Evolutionary conservation across 805 yeast species (phyloP).

Genomic region (Saturnispora quitensis): DNA sequence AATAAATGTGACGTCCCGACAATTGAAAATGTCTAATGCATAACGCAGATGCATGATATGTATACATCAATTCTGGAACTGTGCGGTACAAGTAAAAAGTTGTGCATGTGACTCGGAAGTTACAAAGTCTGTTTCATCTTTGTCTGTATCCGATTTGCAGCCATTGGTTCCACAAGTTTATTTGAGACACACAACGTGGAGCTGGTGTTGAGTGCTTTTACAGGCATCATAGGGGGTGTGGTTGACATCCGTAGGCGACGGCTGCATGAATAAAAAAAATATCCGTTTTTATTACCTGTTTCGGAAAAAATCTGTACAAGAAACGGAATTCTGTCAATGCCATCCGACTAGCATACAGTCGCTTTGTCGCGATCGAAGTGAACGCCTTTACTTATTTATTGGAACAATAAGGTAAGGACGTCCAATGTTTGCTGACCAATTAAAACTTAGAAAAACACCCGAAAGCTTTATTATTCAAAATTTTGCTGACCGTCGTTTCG

Average conservation of each 20-base stretch:
- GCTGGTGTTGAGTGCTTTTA: too few relatives aligned
- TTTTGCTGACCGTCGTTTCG: background rate
- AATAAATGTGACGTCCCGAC: background rate
- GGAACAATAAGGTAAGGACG: background rate
- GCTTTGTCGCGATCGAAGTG: background rate
- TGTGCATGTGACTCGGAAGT: background rate
- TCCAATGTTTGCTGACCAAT: background rate
- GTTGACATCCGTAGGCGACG: background rate
- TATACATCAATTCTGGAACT: background rate
- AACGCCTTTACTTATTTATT: background rate
- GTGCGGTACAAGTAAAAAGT: background rate
- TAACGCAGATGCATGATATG: background rate
- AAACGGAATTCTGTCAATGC: background rate
- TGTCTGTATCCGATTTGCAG: too few relatives aligned
- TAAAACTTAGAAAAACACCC: background rate
- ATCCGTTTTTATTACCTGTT: background rate
- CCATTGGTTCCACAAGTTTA: too few relatives aligned
- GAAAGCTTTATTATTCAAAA: background rate
- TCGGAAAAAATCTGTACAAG: background rate
- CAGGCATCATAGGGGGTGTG: background rate
- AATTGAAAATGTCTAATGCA: background rate
- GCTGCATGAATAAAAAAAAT: background rate
- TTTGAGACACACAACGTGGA: too few relatives aligned
- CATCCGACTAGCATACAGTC: background rate
- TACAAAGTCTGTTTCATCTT: too few relatives aligned